A percentile compares a stretch with the other conserved stretches of the same genome.
Conservation (phyloP, 177 flowering plant species). For the Vitis hybrid region DNA sequence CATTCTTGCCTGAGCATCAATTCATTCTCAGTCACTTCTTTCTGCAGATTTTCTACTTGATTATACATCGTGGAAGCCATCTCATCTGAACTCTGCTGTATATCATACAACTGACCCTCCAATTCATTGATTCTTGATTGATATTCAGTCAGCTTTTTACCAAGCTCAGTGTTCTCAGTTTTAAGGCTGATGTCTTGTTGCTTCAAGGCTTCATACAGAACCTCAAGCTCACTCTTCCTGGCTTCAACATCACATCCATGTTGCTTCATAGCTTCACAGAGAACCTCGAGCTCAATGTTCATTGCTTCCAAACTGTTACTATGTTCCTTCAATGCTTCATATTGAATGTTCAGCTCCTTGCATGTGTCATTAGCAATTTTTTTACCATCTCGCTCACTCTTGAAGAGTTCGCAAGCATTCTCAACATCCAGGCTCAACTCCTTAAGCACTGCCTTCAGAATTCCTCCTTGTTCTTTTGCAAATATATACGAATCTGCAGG, state of each 20-base stretch:
- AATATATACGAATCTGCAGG: conserved; percentile 33
- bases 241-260: conserved; percentile 25
- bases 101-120: conserved; percentile 36
- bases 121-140: conserved; percentile 43
- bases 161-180: conserved; percentile 40
- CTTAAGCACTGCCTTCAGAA: conserved; percentile 45
- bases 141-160: conserved; percentile 34
- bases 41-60: conserved; percentile 51
- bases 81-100: conserved; percentile 42
- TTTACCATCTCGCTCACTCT: conserved; percentile 32
- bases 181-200: conserved; percentile 24
- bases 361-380: conserved; percentile 25
- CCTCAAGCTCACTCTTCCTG: conserved; percentile 34
- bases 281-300: conserved; percentile 55
- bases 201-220: conserved; percentile 28
- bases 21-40: conserved; percentile 38
- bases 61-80: conserved; percentile 25
- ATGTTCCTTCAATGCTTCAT: conserved; percentile 32
- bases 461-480: conserved; percentile 36
- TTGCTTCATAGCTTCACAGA: conserved; percentile 49
- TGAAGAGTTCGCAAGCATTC: conserved; percentile 35
- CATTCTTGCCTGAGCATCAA: conserved; percentile 44
- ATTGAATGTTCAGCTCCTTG: conserved; percentile 27
- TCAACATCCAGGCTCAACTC: conserved; percentile 44
- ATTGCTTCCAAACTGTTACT: conserved; percentile 30